These are phyloP conservation scores for Plenodomus biglobosus DNA, from an alignment of 2,329 filamentous ascomycete species.

Conservation along the genomic window DNA sequence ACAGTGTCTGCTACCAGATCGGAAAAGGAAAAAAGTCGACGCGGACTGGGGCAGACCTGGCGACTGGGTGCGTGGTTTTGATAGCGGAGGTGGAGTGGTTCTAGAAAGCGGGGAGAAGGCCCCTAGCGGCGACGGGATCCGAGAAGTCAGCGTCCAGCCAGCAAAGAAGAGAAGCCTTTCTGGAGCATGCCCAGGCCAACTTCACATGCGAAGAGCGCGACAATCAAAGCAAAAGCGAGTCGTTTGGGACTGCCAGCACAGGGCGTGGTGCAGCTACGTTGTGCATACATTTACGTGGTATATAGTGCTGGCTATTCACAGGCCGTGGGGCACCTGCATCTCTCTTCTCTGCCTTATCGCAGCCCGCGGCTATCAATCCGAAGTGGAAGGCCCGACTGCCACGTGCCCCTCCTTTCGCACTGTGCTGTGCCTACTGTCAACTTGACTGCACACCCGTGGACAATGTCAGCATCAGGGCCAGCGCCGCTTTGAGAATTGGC, in stretches of 20 bases:
- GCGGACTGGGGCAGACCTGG: slow-evolving; percentile 12
- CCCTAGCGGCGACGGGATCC: background rate
- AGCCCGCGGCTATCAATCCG: no score
- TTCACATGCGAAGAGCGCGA: no score
- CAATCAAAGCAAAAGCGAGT: no score
- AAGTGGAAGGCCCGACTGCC: slow-evolving; percentile 2
- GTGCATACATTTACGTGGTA: no score
- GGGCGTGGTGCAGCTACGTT: no score
- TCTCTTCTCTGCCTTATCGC: slow-evolving; percentile 16
- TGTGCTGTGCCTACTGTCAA: no score
- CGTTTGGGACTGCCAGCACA: no score
- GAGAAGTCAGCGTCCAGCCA: no score
- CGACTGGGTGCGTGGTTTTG: slow-evolving; percentile 31
- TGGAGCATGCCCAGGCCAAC: no score
- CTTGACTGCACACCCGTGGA: no score
- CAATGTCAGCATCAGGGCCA: slow-evolving; percentile 10
- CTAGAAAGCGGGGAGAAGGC: slow-evolving; percentile 25
- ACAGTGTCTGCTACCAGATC: background rate
- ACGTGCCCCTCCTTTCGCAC: slow-evolving; percentile 18
- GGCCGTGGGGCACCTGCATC: slow-evolving; percentile 7
- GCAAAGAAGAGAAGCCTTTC: no score
- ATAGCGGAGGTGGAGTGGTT: slow-evolving; percentile 13
- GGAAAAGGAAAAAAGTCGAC: background rate
- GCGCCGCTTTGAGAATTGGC: slow-evolving; percentile 2
- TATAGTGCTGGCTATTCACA: background rate